Evolutionary conservation across 1,139 yeast genomes (phyloP).

Genomic region (Zygosaccharomyces pseudobailii): DNA sequence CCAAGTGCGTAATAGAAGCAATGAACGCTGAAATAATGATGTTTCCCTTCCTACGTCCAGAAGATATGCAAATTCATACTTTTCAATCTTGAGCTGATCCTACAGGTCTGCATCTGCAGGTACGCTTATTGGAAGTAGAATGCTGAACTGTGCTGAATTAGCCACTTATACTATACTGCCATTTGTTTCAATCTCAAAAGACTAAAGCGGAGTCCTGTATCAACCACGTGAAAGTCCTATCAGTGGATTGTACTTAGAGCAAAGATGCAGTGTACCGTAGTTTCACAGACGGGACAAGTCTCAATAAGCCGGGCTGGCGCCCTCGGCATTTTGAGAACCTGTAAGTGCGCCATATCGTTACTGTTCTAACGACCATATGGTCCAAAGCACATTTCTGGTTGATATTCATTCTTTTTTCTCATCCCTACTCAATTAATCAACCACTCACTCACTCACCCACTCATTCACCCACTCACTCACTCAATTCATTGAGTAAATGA

Average conservation of each 20-base stretch:
- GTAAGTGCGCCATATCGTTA: not conserved
- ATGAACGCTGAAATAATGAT: not conserved
- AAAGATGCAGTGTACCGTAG: not conserved
- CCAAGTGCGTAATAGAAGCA: not conserved
- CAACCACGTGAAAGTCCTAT: not conserved
- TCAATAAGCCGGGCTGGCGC: not conserved
- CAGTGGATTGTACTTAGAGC: not conserved
- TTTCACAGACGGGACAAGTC: not conserved
- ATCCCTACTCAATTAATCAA: no score
- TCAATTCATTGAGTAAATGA: no score
- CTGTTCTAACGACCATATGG: not conserved
- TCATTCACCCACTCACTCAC: no score
- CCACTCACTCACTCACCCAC: not conserved
- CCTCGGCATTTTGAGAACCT: not conserved
- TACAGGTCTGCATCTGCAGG: slow-evolving; percentile 1
- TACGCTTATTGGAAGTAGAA: not conserved
- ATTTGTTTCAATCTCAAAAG: not conserved
- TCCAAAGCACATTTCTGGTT: not conserved
- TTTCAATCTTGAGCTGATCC: not conserved
- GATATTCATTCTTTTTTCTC: no score
- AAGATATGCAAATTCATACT: not conserved
- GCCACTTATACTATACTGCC: not conserved
- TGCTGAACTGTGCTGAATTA: no score
- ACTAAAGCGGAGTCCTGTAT: not conserved
- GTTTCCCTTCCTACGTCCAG: not conserved